Evolutionary conservation across 73 alveolate species (phyloP), one percentile per base, ranked within the genome.

Genomic region (Symbiodinium natans): DNA sequence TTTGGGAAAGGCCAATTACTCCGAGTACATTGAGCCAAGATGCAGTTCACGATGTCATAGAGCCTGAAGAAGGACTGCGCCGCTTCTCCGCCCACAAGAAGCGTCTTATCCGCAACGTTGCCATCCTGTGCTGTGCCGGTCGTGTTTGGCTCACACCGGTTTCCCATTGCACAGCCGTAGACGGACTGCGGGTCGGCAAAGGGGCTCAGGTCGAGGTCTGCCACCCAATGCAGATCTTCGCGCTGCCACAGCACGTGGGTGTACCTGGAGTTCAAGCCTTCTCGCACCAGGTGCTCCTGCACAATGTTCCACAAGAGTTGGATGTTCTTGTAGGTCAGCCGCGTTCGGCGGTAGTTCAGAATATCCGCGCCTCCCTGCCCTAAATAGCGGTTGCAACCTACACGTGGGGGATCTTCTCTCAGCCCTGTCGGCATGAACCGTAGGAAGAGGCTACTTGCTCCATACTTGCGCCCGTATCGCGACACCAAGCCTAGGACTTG

Each of bases 181-280:
- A 39, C 92, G 21, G 68, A 36, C 52, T 29, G 39, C 27, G 92
- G 92, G 33, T 82, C 73, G 29, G 33, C 27, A 41, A 23, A 82
- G 33, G 11, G 56, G 10, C 15, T 15, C 92, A 82, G 63, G 63
- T 82, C 21, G 73, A 82, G 5, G 71, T 82, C 71, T 0, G 39
- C 68, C 21, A 82, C 68, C 92, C 92, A 82, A 39, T 82, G 92
- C 63, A 82, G 8, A 27, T 82, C 92, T 25, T 82, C 92, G 15
- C 92, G 71, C 71, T 38, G 92, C 92, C 92, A 82, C n/a, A 82
- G 29, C 39, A 82, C 92, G 17, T 82, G 56, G 63, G 29, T 25
- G 63, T 82, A 82, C n/a, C 38, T 5, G 21, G 73, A 8, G 5
- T 29, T 52, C 41, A 5, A 27, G 41, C 86, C 48, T 77, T 77